phyloP scores from a whole-genome alignment of 1,139 yeast genomes.

The Geotrichum carabidarum region DNA sequence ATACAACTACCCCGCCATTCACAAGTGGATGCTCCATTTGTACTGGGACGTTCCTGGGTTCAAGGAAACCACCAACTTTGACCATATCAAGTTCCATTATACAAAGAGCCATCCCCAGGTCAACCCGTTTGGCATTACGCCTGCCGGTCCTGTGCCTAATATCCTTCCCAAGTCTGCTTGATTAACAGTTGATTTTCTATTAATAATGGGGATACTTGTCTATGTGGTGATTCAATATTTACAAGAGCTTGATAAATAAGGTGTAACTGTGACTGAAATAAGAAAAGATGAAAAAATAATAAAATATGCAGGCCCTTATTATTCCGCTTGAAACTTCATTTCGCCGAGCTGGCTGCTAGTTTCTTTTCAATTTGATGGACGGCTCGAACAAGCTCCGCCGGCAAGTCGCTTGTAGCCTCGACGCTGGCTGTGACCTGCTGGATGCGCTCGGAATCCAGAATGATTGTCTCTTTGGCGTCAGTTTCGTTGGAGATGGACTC shows the following conservation, averaged over 20 bases:
- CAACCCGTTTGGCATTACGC: constrained; percentile 80
- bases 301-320: too few relatives aligned
- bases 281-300: too few relatives aligned
- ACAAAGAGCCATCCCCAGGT: constrained; percentile 59
- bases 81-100: constrained; percentile 82
- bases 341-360: constrained; percentile 2
- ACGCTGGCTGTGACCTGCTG: constrained; percentile 26
- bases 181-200: not conserved
- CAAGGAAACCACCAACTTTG: constrained; percentile 60
- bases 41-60: constrained; percentile 82
- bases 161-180: constrained; percentile 38
- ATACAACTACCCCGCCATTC: constrained; percentile 68
- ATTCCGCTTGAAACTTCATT: too few relatives aligned
- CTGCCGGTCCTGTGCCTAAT: constrained; percentile 82
- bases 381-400: constrained; percentile 30
- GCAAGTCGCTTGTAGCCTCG: constrained; percentile 29
- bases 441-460: constrained; percentile 25
- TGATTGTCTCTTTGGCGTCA: not conserved
- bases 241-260: too few relatives aligned
- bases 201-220: not conserved
- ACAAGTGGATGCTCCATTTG: constrained; percentile 72
- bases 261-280: too few relatives aligned
- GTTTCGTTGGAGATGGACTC: not conserved
- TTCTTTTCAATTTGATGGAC: constrained; percentile 26
- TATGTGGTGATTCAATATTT: too few relatives aligned